These are phyloP conservation scores for Clavispora phyllophila DNA, from an alignment of 805 yeast genomes.

Conservation along the genomic window DNA sequence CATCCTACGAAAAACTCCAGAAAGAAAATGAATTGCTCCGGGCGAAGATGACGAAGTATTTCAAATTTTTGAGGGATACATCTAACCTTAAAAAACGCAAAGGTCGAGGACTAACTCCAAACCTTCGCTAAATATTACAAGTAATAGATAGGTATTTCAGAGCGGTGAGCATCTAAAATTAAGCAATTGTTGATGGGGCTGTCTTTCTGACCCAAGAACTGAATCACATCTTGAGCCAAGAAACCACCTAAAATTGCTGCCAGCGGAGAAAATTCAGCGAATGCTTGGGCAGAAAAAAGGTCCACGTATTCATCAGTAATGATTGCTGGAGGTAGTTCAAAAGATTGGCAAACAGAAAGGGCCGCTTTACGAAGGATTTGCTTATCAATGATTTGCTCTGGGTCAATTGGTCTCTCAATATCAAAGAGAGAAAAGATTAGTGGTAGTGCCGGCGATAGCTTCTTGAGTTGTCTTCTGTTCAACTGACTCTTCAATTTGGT, in stretches of 20 bases:
- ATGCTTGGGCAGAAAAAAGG: slow-evolving; percentile 43
- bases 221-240: slow-evolving; percentile 85
- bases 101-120: slow-evolving; percentile 36
- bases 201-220: slow-evolving; percentile 68
- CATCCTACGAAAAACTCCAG: slow-evolving; percentile 1
- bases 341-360: slow-evolving; percentile 25
- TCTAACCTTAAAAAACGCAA: slow-evolving; percentile 39
- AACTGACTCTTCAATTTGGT: slow-evolving; percentile 38
- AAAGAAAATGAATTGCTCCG: slow-evolving; percentile 20
- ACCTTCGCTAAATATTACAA: slow-evolving; percentile 6
- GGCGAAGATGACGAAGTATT: slow-evolving; percentile 26
- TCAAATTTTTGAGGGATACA: slow-evolving; percentile 33
- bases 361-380: slow-evolving; percentile 21
- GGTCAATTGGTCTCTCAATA: slow-evolving; percentile 19
- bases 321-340: slow-evolving; percentile 39
- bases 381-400: slow-evolving; percentile 21
- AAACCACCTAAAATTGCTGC: slow-evolving; percentile 89
- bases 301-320: slow-evolving; percentile 39
- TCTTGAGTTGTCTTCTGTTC: slow-evolving; percentile 41
- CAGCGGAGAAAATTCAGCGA: slow-evolving; percentile 71
- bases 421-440: slow-evolving; percentile 55
- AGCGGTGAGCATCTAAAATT: slow-evolving; percentile 65
- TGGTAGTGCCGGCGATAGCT: slow-evolving; percentile 55
- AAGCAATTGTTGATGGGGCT: slow-evolving; percentile 78
- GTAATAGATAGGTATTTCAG: slow-evolving; percentile 71